Base-by-base conservation (phyloP, 306 rosid species). In the Cucumis hystrix region DNA sequence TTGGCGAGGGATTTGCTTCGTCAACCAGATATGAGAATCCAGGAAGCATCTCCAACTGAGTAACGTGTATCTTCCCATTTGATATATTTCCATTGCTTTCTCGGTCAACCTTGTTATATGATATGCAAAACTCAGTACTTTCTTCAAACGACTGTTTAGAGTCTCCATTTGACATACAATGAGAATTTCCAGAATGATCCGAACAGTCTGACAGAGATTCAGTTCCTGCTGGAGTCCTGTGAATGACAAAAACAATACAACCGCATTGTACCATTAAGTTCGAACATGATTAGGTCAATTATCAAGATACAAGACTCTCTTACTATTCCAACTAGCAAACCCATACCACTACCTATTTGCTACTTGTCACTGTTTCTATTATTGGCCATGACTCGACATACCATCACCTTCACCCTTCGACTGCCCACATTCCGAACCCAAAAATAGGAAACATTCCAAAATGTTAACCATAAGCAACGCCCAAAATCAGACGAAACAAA, bases 221-320 rank as follows among this genome's bases (percentile, higher is more conserved):
- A 52, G 89, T 86, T 68, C 85, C 96, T 65, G 79, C 97, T 3
- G 91, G 96, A 79, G 92, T 87, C 99, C 99, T 95, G 78, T 56
- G 61, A 64, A 56, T 41, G 70, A 67, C 35, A 78, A 61, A 85
- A 83, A 59, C 78, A 85, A 64, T 30, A 77, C 21, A 70, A 76
- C 65, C 35, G 47, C 63, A 78, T 66, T 64, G 74, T 74, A 84
- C 63, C 56, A 75, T 79, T 77, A 85, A 76, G 79, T 76, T 81
- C 61, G 49, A 82, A 56, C 78, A 51, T 57, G 76, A 64, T 25
- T 66, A 77, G 9, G 71, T 33, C 52, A 69, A 78, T 51, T 67
- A 64, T 39, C 35, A 78, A 76, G 76, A 63, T 18, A 18, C 45
- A 60, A 10, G 30, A 73, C 18, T 72, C 45, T 49, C 61, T 30